Evolutionary conservation across 78 protist genomes (phyloP).

Genomic region (Tieghemostelium lacteum): DNA sequence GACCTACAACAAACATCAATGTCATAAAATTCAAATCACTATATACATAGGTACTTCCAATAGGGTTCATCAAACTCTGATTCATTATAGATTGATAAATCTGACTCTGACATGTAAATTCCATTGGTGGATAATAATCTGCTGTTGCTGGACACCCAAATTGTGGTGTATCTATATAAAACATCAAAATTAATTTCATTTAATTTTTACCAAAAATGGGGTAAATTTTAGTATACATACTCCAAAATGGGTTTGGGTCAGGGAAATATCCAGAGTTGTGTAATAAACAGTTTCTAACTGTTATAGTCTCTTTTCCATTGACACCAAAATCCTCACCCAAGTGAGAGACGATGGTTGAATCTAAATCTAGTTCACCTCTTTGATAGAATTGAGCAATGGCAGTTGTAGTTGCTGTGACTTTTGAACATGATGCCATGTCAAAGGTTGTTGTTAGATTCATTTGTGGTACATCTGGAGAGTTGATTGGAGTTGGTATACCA

Average conservation of each 20-base stretch:
- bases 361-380: constrained; percentile 68
- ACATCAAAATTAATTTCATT: background rate
- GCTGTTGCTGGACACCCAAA: constrained; percentile 85
- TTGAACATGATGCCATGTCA: constrained; percentile 83
- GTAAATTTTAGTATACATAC: constrained; percentile 7
- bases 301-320: constrained; percentile 83
- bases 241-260: constrained; percentile 85
- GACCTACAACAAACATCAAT: constrained; percentile 84
- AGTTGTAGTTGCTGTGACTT: constrained; percentile 81
- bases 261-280: constrained; percentile 89
- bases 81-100: constrained; percentile 71
- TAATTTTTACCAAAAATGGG: background rate
- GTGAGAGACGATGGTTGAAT: constrained; percentile 17
- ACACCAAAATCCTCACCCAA: constrained; percentile 73
- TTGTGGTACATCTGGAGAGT: background rate
- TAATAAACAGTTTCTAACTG: constrained; percentile 76
- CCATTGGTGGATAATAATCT: constrained; percentile 69
- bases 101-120: constrained; percentile 76
- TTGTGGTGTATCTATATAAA: constrained; percentile 51
- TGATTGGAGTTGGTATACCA: constrained; percentile 56
- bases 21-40: constrained; percentile 89
- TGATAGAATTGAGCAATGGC: constrained; percentile 79
- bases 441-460: constrained; percentile 67
- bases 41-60: constrained; percentile 83
- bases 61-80: constrained; percentile 73